These are phyloP conservation scores for Tuber indicum DNA, from an alignment of 495 filamentous ascomycete genomes.

Conservation along the genomic window DNA sequence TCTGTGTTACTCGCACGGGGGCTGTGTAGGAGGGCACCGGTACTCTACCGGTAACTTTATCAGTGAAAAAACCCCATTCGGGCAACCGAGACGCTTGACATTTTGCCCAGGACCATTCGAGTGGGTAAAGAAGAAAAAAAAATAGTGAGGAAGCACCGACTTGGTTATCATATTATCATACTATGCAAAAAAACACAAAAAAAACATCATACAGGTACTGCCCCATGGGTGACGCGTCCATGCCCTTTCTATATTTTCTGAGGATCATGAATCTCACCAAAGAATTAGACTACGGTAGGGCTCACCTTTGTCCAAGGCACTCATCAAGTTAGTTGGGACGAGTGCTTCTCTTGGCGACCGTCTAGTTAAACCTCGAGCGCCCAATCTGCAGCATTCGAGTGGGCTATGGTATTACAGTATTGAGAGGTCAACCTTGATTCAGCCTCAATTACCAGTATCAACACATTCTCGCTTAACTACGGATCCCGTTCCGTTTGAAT, in stretches of 20 bases:
- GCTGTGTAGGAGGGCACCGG: background rate
- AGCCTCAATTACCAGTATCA: background rate
- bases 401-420: too few relatives aligned
- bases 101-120: background rate
- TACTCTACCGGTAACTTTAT: background rate
- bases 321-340: too few relatives aligned
- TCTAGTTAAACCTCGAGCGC: background rate
- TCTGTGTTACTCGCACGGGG: background rate
- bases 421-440: background rate
- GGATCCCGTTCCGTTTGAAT: background rate
- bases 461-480: background rate
- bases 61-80: background rate
- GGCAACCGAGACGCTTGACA: background rate
- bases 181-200: too few relatives aligned
- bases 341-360: background rate
- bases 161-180: too few relatives aligned
- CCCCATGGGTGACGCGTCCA: background rate
- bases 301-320: background rate
- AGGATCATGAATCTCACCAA: background rate
- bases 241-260: background rate
- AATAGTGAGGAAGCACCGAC: background rate
- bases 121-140: background rate
- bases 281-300: too few relatives aligned
- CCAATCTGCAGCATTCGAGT: background rate
- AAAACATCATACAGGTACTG: background rate